Base-by-base conservation (phyloP, 495 filamentous ascomycete genomes). In the Penicillium waksmanii region DNA sequence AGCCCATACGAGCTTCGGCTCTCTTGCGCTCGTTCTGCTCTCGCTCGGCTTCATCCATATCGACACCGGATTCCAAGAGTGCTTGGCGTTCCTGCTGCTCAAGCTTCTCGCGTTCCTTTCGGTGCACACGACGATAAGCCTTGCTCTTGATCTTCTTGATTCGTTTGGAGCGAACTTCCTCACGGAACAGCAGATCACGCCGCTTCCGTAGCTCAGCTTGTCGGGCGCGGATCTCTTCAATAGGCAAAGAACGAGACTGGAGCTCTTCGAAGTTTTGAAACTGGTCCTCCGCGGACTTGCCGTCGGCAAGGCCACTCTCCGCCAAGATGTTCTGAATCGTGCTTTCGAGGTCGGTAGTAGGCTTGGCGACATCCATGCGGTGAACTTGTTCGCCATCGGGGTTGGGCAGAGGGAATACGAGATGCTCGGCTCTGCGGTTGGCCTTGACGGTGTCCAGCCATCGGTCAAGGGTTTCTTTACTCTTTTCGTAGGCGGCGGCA, bases 131-230 rank as follows among this genome's bases (percentile, higher is more conserved):
- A 17, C 92, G 88, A 67, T 93, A 98, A 1, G 92, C 84, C 67
- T 96, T 98, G 65, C 89, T 93, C 79, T 98, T 98, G 71, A 98
- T 98, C 78, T 97, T 98, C 73, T 97, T 96, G 72, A 98, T 89
- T 3, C 95, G 87, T 74, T 94, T 96, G 4, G 92, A 84, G 53
- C 91, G 86, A 1, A 88, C 84, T 71, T 96, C 89, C 70, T 98
- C 96, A n/a, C 94, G 83, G 58, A 96, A 97, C 49, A 96, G 78
- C 5, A 97, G 74, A 62, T 98, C 95, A 56, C 96, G 80, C 54
- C 89, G 85, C 62, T 84, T 87, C 10, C 93, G 87, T 31, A 96
- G 81, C 66, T 96, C 87, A 8, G 87, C 86, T 35, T 86, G 82
- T 2, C 92, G 80, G 18, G 86, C 86, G 67, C 87, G 84, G 15